Conservation (phyloP, 345 rosid genomes). For the Melastoma malabathricum region DNA sequence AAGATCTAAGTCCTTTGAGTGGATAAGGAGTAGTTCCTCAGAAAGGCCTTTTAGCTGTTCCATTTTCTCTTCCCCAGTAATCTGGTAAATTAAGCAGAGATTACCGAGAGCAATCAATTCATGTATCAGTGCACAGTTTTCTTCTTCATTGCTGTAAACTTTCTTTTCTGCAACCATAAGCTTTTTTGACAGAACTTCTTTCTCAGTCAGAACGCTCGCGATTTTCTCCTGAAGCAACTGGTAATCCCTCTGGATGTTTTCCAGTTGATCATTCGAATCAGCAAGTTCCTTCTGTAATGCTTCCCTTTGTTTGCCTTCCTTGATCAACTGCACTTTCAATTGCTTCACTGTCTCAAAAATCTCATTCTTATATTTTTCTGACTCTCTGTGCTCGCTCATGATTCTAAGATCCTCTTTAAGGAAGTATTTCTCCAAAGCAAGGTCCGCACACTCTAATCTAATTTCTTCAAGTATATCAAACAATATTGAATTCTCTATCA, state of each 20-base stretch:
- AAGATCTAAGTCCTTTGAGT: constrained; percentile 22
- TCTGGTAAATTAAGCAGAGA: constrained; percentile 38
- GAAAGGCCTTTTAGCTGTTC: constrained; percentile 36
- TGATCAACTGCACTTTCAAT: constrained; percentile 36
- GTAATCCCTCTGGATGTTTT: constrained; percentile 35
- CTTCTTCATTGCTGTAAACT: constrained; percentile 37
- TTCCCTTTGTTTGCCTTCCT: constrained; percentile 25
- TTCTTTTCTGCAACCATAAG: constrained; percentile 36
- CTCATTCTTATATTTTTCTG: constrained; percentile 36
- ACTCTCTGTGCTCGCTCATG: constrained; percentile 18
- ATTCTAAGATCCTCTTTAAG: constrained; percentile 29
- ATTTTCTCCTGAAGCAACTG: constrained; percentile 37
- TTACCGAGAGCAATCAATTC: constrained; percentile 37
- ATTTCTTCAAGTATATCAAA: constrained; percentile 42
- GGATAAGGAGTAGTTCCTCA: constrained; percentile 27
- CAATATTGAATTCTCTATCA: constrained; percentile 64
- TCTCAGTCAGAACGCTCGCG: constrained; percentile 30
- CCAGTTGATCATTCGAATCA: constrained; percentile 24
- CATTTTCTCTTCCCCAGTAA: constrained; percentile 39
- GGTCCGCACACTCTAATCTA: constrained; percentile 32
- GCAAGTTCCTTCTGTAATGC: constrained; percentile 28
- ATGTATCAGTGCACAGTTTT: constrained; percentile 29
- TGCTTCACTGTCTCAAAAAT: constrained; percentile 45
- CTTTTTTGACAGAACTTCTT: constrained; percentile 26
- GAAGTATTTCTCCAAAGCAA: constrained; percentile 31